phyloP scores from a whole-genome alignment of 352 stramenopile genomes.

The Pythium folliculosum region DNA sequence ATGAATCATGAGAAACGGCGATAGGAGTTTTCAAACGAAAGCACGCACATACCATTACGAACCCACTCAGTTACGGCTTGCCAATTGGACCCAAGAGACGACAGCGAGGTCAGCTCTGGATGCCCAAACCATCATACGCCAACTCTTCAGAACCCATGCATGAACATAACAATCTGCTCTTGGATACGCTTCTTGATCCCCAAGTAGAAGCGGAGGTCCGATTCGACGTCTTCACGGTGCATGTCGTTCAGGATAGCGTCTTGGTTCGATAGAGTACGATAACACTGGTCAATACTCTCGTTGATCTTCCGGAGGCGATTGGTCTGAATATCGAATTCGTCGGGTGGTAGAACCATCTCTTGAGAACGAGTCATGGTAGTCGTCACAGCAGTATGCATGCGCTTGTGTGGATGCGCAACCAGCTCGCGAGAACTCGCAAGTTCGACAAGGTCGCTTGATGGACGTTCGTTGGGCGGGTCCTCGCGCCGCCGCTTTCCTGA shows the following conservation, averaged over 20 bases:
- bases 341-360: constrained; percentile 50
- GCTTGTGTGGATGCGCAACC: constrained; percentile 48
- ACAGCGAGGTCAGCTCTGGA: too few species aligned
- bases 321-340: constrained; percentile 71
- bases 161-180: constrained; percentile 68
- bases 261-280: constrained; percentile 45
- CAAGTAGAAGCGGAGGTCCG: constrained; percentile 67
- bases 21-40: too few species aligned
- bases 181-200: constrained; percentile 77
- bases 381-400: constrained; percentile 45
- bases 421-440: constrained; percentile 45
- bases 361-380: constrained; percentile 43
- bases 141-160: constrained; percentile 56
- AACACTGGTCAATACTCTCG: constrained; percentile 67
- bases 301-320: constrained; percentile 66
- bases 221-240: constrained; percentile 62
- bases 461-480: constrained; percentile 1
- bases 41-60: too few species aligned
- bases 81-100: too few species aligned
- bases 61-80: constrained; percentile 15
- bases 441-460: constrained; percentile 44
- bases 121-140: not conserved
- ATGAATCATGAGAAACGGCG: too few species aligned
- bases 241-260: constrained; percentile 51
- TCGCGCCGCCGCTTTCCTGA: constrained; percentile 41